phyloP scores from a whole-genome alignment of 2,329 filamentous ascomycete genomes.

The Aspergillus pseudoterreus region DNA sequence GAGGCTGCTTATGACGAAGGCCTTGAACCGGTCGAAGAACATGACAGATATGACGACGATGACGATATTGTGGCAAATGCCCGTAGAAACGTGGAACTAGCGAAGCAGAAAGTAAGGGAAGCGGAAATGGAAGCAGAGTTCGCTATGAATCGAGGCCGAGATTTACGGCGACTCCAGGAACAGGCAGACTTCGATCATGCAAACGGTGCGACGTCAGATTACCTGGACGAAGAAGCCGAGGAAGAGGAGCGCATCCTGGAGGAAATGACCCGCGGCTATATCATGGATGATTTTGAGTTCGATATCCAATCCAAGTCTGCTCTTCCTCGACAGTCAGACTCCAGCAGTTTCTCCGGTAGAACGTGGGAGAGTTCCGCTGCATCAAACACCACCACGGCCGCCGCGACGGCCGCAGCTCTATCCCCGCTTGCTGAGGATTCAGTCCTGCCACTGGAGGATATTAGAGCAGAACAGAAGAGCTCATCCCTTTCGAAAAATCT shows the following conservation, averaged over 20 bases:
- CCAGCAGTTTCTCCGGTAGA: constrained; percentile 70
- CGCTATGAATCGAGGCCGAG: constrained; percentile 58
- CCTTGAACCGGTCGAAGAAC: constrained; percentile 62
- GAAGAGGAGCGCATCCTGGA: constrained; percentile 76
- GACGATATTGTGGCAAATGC: constrained; percentile 47
- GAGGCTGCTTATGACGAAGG: constrained; percentile 95
- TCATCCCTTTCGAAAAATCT: constrained; percentile 36
- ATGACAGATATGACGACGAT: constrained; percentile 24
- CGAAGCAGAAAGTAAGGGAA: constrained; percentile 71
- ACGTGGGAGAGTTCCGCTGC: constrained; percentile 78
- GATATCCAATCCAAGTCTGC: constrained; percentile 64
- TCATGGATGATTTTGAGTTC: constrained; percentile 78
- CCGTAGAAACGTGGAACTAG: constrained; percentile 66
- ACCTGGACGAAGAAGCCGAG: constrained; percentile 62
- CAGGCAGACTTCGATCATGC: constrained; percentile 19
- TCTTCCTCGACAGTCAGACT: constrained; percentile 74
- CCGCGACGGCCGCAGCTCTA: constrained; percentile 63
- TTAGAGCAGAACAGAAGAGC: constrained; percentile 30
- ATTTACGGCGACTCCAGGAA: constrained; percentile 47
- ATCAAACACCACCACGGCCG: constrained; percentile 67
- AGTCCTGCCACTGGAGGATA: constrained; percentile 33
- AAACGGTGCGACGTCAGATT: constrained; percentile 37
- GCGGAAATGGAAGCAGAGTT: constrained; percentile 67
- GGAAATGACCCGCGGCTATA: constrained; percentile 80
- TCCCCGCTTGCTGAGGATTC: constrained; percentile 69